A percentile compares a stretch with the other conserved stretches of the same genome.
Conservation (phyloP, 169 alveolate species). For the Babesia ovata region DNA sequence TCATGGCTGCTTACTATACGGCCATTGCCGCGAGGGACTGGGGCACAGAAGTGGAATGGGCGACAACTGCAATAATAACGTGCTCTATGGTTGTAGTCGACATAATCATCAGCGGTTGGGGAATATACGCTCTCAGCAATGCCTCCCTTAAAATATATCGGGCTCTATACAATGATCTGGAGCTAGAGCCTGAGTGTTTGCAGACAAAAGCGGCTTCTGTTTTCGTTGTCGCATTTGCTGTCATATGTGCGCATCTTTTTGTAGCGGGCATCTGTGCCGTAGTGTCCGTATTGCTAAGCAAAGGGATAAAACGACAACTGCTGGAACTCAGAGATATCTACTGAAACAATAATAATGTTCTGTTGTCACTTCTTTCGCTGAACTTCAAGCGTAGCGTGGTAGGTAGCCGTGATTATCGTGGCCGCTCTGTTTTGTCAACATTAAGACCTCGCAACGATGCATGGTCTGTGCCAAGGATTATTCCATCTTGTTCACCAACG, state of each 20-base stretch:
- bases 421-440: background rate
- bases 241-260: constrained; percentile 63
- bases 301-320: constrained; percentile 52
- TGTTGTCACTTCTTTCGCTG: too few species aligned
- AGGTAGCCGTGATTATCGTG: background rate
- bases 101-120: constrained; percentile 68
- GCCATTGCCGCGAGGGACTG: constrained; percentile 34
- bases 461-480: background rate
- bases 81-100: constrained; percentile 74
- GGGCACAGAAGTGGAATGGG: constrained; percentile 79
- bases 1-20: constrained; percentile 53
- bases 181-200: constrained; percentile 67
- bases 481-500: background rate
- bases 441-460: background rate
- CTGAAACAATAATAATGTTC: background rate
- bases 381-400: background rate
- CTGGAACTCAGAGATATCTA: constrained; percentile 37
- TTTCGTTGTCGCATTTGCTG: constrained; percentile 62
- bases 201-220: constrained; percentile 67
- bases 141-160: constrained; percentile 72
- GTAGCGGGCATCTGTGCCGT: constrained; percentile 61
- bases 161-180: constrained; percentile 53
- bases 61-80: constrained; percentile 62
- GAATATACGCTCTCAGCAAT: constrained; percentile 65
- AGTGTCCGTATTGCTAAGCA: constrained; percentile 50